Conservation (phyloP, 805 yeast genomes). For the Priceomyces carsonii region DNA sequence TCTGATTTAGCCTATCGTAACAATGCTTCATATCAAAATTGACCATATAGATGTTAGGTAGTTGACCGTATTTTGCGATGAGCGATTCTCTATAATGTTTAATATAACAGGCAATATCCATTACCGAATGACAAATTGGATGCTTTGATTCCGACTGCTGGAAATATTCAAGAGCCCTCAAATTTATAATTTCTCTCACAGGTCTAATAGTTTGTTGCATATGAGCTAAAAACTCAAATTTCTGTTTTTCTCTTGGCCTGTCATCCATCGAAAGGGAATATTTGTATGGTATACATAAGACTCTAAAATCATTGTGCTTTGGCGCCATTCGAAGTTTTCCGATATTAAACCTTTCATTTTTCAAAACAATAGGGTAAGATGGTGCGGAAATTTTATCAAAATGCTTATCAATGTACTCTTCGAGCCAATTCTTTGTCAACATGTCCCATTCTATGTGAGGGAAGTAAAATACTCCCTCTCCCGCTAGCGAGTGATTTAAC, state of each 20-base stretch:
- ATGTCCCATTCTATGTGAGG: constrained; percentile 59
- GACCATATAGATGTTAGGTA: constrained; percentile 49
- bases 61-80: constrained; percentile 8
- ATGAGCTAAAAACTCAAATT: constrained; percentile 26
- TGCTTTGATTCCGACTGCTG: constrained; percentile 9
- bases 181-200: constrained; percentile 24
- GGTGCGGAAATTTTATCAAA: constrained; percentile 18
- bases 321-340: constrained; percentile 59
- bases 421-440: constrained; percentile 43
- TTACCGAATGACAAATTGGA: constrained; percentile 41
- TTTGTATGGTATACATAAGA: constrained; percentile 54
- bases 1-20: constrained; percentile 68
- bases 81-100: no score
- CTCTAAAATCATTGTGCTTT: constrained; percentile 58
- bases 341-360: constrained; percentile 13
- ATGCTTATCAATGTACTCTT: constrained; percentile 40
- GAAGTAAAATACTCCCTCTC: constrained; percentile 44
- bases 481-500: constrained; percentile 28
- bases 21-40: constrained; percentile 80
- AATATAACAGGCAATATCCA: constrained; percentile 49
- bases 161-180: constrained; percentile 5
- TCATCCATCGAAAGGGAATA: not conserved
- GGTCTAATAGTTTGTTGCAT: constrained; percentile 45
- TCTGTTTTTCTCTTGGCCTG: constrained; percentile 28
- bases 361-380: constrained; percentile 4